Evolutionary conservation across 371 early-diverging fungal genomes (phyloP), one percentile per base, ranked within the genome.

Genomic region (Haplosporangium sp.): DNA sequence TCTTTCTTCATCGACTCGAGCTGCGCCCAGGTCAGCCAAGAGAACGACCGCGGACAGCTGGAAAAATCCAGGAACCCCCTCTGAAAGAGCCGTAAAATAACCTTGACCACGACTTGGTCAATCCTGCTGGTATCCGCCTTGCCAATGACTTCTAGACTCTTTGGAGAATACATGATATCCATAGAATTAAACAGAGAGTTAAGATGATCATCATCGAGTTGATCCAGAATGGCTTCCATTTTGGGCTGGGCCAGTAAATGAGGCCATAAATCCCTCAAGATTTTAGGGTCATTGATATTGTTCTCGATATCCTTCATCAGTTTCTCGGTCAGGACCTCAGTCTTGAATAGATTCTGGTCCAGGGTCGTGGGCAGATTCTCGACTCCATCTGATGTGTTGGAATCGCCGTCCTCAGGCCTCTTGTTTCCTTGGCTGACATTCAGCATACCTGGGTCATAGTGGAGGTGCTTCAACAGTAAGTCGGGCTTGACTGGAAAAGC

Each of bases 401-500:
- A 8, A 11, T 62, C 64, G 14, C 55, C 65, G 14, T 55, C 45
- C n/a, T 55, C 36, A 14, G 46, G 55, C 5, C 21, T 48, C n/a
- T 57, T 41, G 16, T 29, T 47, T 11, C 52, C 46, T n/a, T 56
- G 46, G 8, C 20, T 18, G n/a, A 51, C 36, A 36, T 23, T 45
- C 9, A 48, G 12, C 20, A 54, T 38, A 20, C 50, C 46, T 2
- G 53, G 53, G 40, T 79, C 73, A 16, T 64, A 50, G 43, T 64
- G 37, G 11, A 79, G 64, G 8, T 55, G 64, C 40, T 68, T 65
- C 13, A 62, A 43, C 14, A 79, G 69, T 29, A 65, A 12, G 13
- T 79, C 79, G 4, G 79, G 65, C 55, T 79, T 79, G 66, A 68
- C 59, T 6, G 59, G 64, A 46, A 61, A 79, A 6, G 73, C 68